Evolutionary conservation across 441 rosid species (phyloP).

Genomic region (Gossypium laxum): DNA sequence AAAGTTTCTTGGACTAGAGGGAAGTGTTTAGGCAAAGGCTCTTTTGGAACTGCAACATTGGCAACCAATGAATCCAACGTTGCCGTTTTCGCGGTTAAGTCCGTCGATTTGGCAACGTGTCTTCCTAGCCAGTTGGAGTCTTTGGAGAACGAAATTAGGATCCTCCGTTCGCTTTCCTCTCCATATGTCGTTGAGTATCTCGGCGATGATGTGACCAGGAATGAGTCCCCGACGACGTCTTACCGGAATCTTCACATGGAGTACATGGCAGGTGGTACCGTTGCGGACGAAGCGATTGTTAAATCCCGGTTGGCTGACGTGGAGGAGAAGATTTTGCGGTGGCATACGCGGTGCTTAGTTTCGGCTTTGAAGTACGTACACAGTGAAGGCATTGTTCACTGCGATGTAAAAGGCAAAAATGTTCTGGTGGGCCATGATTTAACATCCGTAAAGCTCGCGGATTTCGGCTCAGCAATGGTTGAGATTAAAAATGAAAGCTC

Average conservation of each 20-base stretch:
- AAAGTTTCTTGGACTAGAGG: conserved; percentile 34
- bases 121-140: conserved; percentile 20
- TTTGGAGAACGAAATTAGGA: conserved; percentile 37
- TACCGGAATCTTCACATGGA: conserved; percentile 31
- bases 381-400: conserved; percentile 47
- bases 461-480: conserved; percentile 51
- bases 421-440: conserved; percentile 29
- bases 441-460: conserved; percentile 47
- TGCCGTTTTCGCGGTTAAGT: conserved; percentile 38
- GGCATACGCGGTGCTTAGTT: conserved; percentile 41
- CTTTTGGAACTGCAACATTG: conserved; percentile 33
- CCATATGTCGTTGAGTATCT: conserved; percentile 33
- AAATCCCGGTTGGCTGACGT: conserved; percentile 18
- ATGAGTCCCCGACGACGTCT: conserved; percentile 8
- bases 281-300: conserved; percentile 24
- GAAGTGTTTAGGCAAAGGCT: conserved; percentile 37
- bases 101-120: conserved; percentile 22
- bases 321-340: conserved; percentile 36
- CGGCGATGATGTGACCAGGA: conserved; percentile 28
- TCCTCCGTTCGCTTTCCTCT: conserved; percentile 37
- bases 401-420: conserved; percentile 64
- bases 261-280: conserved; percentile 39
- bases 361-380: conserved; percentile 47
- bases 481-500: not conserved
- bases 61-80: conserved; percentile 21